Evolutionary conservation across 306 rosid species (phyloP).

Genomic region (Corylus americana): DNA sequence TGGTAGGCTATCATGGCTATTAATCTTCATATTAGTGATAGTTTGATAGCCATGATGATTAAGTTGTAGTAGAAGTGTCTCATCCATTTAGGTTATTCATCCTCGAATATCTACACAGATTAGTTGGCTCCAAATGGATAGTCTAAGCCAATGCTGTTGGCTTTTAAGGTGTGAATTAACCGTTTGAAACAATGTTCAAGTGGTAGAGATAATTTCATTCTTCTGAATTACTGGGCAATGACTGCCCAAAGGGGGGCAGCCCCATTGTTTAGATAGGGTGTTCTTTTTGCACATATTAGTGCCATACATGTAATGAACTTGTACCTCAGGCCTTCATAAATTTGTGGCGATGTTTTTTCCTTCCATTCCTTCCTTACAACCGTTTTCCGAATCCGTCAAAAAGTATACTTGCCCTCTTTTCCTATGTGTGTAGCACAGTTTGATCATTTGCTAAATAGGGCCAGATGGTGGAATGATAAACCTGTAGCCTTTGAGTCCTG

Average conservation of each 20-base stretch:
- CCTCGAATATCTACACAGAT: no score
- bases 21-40: not conserved
- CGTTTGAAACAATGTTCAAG: not conserved
- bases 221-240: not conserved
- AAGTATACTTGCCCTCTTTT: not conserved
- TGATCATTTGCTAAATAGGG: not conserved
- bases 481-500: not conserved
- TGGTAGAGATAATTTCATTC: not conserved
- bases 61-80: not conserved
- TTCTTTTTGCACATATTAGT: not conserved
- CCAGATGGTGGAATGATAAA: slow-evolving; percentile 3
- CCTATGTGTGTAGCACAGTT: not conserved
- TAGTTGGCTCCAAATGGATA: not conserved
- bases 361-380: not conserved
- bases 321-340: not conserved
- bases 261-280: not conserved
- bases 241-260: not conserved
- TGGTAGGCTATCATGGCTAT: not conserved
- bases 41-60: not conserved
- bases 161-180: not conserved
- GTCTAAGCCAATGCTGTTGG: not conserved
- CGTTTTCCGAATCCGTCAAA: not conserved
- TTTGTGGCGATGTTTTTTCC: not conserved
- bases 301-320: not conserved
- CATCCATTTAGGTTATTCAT: not conserved